Evolutionary conservation across 306 rosid genomes (phyloP), one percentile per base, ranked within the genome.

Genomic region (Gastrolobium bilobum): DNA sequence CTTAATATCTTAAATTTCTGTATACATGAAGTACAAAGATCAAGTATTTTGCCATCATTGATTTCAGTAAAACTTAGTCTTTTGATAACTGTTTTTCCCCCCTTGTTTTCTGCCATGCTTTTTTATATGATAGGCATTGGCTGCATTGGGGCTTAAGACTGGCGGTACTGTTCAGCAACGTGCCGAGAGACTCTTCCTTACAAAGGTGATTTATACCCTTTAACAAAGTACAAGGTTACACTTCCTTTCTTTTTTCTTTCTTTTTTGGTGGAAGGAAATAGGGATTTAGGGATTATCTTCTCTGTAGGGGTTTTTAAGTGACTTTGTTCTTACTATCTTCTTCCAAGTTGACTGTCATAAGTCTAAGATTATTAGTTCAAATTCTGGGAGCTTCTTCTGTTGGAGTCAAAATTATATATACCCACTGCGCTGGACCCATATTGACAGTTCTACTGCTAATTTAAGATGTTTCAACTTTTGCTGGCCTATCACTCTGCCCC

Each of bases 101-200:
- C 8, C 7, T 62, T n/a, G n/a, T n/a, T n/a, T n/a, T 46, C 57
- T 65, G 50, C 46, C 30, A 33, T 47, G 63, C 9, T 74, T 52
- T 52, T 54, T 67, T 11, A 43, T 76, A 20, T 48, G 70, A 80
- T 81, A 95, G 99, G 98, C 98, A 76, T 76, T 95, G 78, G 86
- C 89, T 60, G 92, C 86, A 5, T 67, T 92, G 71, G 98, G 97
- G 71, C 92, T 95, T 59, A 95, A 95, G 88, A 84, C 86, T 2
- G 99, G 99, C 35, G 99, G 99, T 54, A 95, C 98, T 30, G 76
- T 91, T 75, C 96, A 91, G 88, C 99, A 95, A 83, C 97, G 98
- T 33, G 99, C 99, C 42, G 99, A 95, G 88, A 91, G 98, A 85
- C 96, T 95, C 73, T 91, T 92, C 86, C 96, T 95, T 46, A 92